Percentiles rank a stretch among this genome's conserved stretches.
phyloP scores from a whole-genome alignment of 148 eudicot species.

The Nepenthes mirabilis region DNA sequence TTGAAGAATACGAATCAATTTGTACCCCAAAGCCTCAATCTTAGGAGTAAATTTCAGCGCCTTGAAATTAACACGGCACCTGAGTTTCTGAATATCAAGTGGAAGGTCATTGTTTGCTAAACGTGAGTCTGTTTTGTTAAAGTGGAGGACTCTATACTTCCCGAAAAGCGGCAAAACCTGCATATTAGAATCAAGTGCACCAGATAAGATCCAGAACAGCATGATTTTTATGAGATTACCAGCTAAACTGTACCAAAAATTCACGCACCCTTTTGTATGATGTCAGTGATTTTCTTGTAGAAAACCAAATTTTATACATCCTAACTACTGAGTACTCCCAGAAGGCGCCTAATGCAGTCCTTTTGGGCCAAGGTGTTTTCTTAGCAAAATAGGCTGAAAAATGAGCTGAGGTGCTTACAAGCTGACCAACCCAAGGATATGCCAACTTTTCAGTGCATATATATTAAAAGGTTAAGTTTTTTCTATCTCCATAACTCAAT shows the following conservation, averaged over 20 bases:
- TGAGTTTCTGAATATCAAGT: conserved; percentile 65
- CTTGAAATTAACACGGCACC: conserved; percentile 88
- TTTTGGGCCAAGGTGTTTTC: too few relatives aligned
- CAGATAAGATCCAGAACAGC: not conserved
- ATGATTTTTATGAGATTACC: not conserved
- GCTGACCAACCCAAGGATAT: too few relatives aligned
- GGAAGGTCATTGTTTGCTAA: conserved; percentile 80
- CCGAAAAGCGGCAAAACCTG: conserved; percentile 77
- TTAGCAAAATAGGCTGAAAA: too few relatives aligned
- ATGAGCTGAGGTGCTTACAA: too few relatives aligned
- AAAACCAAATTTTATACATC: too few relatives aligned
- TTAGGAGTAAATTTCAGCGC: conserved; percentile 70
- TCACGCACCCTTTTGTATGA: too few relatives aligned
- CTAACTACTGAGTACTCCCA: too few relatives aligned
- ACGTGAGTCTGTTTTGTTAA: conserved; percentile 75
- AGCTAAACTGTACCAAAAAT: not conserved
- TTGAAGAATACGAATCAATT: conserved; percentile 50
- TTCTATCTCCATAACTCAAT: too few relatives aligned
- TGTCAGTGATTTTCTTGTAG: too few relatives aligned
- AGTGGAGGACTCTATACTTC: conserved; percentile 68
- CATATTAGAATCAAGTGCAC: conserved; percentile 10
- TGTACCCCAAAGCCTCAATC: conserved; percentile 69
- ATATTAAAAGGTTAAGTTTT: too few relatives aligned
- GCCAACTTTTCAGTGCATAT: too few relatives aligned
- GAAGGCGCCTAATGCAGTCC: too few relatives aligned